Percentiles rank a stretch among this genome's conserved stretches.
These are phyloP conservation scores for Daldinia sp. DNA, from an alignment of 2,329 filamentous ascomycete genomes.

Conservation along the genomic window DNA sequence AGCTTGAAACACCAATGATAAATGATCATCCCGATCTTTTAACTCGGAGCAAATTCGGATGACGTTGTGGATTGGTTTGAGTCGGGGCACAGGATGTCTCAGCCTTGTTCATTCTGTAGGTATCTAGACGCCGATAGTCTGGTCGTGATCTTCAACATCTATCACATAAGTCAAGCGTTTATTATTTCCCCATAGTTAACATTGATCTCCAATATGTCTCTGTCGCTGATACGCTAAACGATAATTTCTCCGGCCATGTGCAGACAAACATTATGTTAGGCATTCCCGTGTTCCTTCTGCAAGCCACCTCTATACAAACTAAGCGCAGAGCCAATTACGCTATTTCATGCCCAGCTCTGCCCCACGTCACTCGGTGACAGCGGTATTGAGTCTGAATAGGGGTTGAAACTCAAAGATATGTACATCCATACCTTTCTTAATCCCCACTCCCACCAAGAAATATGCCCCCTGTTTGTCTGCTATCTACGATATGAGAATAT, in stretches of 20 bases:
- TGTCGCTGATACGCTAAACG: neutral
- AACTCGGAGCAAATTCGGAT: slow-evolving; percentile 28
- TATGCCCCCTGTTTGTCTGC: slow-evolving; percentile 19
- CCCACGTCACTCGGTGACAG: slow-evolving; percentile 26
- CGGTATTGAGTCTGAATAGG: slow-evolving; percentile 32
- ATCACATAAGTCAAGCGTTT: slow-evolving; percentile 3
- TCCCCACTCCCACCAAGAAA: slow-evolving; percentile 18
- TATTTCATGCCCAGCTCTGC: slow-evolving; percentile 10
- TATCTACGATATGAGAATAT: neutral
- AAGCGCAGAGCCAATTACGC: neutral
- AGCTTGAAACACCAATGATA: slow-evolving; percentile 32
- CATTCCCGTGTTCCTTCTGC: slow-evolving; percentile 20
- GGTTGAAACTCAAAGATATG: slow-evolving; percentile 18
- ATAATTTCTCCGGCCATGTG: slow-evolving; percentile 21
- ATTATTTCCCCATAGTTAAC: neutral
- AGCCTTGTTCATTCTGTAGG: slow-evolving; percentile 21
- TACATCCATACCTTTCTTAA: slow-evolving; percentile 9
- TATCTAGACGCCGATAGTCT: slow-evolving; percentile 2
- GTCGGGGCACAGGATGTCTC: slow-evolving; percentile 30
- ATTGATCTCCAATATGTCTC: neutral
- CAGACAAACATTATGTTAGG: slow-evolving; percentile 24
- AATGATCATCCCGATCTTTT: slow-evolving; percentile 30
- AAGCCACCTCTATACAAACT: slow-evolving; percentile 9
- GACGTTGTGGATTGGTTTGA: slow-evolving; percentile 26
- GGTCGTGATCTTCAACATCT: slow-evolving; percentile 10